A percentile compares a stretch with the other conserved stretches of the same genome.
Evolutionary conservation across 345 rosid genomes (phyloP).

Genomic region (Conringia planisiliqua): DNA sequence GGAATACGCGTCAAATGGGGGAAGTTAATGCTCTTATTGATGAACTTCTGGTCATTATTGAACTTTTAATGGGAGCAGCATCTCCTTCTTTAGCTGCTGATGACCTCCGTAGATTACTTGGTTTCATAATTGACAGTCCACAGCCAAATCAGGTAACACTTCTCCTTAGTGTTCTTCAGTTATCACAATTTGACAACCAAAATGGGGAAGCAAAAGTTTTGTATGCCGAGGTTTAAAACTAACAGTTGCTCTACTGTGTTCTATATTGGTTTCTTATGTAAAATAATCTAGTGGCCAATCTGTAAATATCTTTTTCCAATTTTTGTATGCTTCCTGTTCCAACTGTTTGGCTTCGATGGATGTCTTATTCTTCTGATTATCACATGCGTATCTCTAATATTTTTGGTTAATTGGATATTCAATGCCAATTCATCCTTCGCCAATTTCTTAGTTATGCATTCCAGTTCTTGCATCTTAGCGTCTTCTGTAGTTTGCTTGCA

Average conservation of each 20-base stretch:
- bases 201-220: slow-evolving; percentile 42
- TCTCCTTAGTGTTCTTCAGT: neutral
- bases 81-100: slow-evolving; percentile 70
- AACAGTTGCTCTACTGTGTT: no score
- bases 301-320: neutral
- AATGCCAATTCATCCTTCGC: neutral
- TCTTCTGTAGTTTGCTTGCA: neutral
- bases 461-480: neutral
- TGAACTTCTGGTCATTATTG: slow-evolving; percentile 95
- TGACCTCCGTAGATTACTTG: slow-evolving; percentile 82
- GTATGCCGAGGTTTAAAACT: neutral
- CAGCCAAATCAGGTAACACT: slow-evolving; percentile 87
- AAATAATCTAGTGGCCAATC: neutral
- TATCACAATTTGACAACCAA: slow-evolving; percentile 41
- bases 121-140: slow-evolving; percentile 94
- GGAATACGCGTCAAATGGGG: slow-evolving; percentile 71
- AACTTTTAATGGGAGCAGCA: slow-evolving; percentile 92
- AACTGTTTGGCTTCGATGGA: slow-evolving; percentile 6
- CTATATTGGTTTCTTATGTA: neutral
- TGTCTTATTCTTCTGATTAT: neutral
- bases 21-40: slow-evolving; percentile 97
- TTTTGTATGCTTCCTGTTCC: neutral
- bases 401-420: slow-evolving; percentile 2
- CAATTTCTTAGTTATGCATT: slow-evolving; percentile 13
- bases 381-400: neutral